phyloP scores from a whole-genome alignment of 768 basidiomycete species.

The Phallus indusiatus region DNA sequence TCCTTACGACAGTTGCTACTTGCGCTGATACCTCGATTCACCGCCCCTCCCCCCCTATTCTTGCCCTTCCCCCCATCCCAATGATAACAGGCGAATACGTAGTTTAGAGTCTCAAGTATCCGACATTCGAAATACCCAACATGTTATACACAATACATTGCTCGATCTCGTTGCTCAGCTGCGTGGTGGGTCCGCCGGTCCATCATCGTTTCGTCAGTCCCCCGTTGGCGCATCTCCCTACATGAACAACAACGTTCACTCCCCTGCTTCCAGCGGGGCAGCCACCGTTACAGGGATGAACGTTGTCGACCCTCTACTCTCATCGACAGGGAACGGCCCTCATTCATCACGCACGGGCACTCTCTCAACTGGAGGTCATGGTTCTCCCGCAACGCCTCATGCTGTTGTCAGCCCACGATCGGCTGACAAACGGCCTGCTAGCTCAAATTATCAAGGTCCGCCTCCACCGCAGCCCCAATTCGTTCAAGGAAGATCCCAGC shows the following conservation, averaged over 20 bases:
- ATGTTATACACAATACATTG: conserved; percentile 68
- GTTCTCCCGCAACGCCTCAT: neutral
- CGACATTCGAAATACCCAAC: conserved; percentile 66
- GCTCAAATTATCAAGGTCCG: neutral
- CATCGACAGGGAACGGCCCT: neutral
- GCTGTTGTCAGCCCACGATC: neutral
- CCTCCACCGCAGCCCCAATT: neutral
- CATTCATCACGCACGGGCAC: neutral
- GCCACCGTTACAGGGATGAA: neutral
- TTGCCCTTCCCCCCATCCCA: conserved; percentile 12
- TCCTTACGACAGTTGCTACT: neutral
- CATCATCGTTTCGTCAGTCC: conserved; percentile 27
- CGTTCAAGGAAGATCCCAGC: neutral
- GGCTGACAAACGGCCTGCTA: neutral
- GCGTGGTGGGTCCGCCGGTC: conserved; percentile 34
- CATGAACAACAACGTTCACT: conserved; percentile 2
- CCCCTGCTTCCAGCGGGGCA: conserved; percentile 6
- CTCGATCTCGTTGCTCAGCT: conserved; percentile 73
- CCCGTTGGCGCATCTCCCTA: conserved; percentile 25
- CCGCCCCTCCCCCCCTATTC: neutral
- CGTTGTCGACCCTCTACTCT: conserved; percentile 1
- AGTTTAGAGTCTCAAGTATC: conserved; percentile 81
- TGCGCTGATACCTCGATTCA: neutral
- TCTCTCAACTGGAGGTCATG: neutral
- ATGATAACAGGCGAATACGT: conserved; percentile 64